Conservation (phyloP, 129 eudicot genomes). For the Flaveria brownii region DNA sequence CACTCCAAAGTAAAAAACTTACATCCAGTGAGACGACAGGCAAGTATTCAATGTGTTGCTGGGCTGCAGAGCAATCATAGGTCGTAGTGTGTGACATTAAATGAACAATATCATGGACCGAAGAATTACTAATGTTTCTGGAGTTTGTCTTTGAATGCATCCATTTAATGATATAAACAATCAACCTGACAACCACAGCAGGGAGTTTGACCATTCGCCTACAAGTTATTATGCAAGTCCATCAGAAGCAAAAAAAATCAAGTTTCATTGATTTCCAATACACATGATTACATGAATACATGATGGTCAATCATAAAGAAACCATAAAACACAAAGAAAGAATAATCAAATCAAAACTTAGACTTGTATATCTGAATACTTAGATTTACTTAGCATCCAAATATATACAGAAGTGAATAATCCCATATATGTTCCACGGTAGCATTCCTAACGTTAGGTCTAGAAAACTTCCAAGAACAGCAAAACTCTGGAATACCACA, state of each 20-base stretch:
- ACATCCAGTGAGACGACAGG: conserved; percentile 77
- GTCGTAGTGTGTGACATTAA: conserved; percentile 64
- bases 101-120: conserved; percentile 49
- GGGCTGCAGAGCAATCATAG: conserved; percentile 76
- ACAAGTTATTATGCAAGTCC: conserved; percentile 27
- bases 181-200: conserved; percentile 34
- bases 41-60: conserved; percentile 63
- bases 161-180: conserved; percentile 50
- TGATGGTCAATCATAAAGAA: conserved; percentile 5
- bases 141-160: conserved; percentile 42
- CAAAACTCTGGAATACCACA: background rate
- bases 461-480: too few relatives aligned
- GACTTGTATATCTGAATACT: background rate
- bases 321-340: background rate
- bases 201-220: conserved; percentile 80
- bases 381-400: conserved; percentile 1
- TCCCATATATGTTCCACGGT: conserved; percentile 4
- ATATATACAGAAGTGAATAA: conserved; percentile 15
- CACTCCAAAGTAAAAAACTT: conserved; percentile 34
- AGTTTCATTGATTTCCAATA: conserved; percentile 3
- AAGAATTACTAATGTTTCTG: conserved; percentile 35
- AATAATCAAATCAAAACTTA: background rate
- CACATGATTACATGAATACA: background rate
- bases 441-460: background rate
- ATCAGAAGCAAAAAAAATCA: conserved; percentile 15